These are phyloP conservation scores for Chenopodium formosanum DNA, from an alignment of 148 eudicot genomes.

Conservation along the genomic window DNA sequence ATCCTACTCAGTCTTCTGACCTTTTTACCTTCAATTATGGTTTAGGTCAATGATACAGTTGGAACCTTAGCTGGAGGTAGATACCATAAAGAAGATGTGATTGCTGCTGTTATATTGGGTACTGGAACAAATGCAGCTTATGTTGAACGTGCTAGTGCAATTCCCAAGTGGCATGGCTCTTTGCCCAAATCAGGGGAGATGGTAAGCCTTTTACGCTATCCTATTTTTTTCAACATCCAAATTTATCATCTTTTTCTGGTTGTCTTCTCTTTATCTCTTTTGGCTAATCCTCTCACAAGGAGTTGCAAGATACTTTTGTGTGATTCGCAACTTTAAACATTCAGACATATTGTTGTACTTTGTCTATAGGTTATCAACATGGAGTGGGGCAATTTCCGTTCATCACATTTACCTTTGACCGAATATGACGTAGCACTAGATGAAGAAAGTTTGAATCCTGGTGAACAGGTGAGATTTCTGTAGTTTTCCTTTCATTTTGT, in stretches of 20 bases:
- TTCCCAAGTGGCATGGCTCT: constrained; percentile 92
- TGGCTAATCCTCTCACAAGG: not conserved
- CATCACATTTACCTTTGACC: constrained; percentile 74
- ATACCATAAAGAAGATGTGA: constrained; percentile 54
- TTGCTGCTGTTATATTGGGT: constrained; percentile 93
- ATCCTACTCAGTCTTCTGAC: not conserved
- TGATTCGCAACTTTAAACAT: not conserved
- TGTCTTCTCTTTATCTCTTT: not conserved
- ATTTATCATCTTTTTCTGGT: not conserved
- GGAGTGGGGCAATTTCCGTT: constrained; percentile 94
- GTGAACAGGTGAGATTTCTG: constrained; percentile 61
- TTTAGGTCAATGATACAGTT: constrained; percentile 92
- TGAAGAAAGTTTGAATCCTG: constrained; percentile 81
- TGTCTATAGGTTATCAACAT: constrained; percentile 72
- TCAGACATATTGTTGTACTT: not conserved
- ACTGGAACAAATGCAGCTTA: constrained; percentile 99
- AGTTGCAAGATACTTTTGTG: not conserved
- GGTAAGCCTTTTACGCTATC: constrained; percentile 37
- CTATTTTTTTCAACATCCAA: not conserved
- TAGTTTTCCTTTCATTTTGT: not conserved
- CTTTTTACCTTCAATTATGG: constrained; percentile 16
- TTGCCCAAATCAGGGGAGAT: constrained; percentile 81
- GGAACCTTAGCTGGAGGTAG: constrained; percentile 96
- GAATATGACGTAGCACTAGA: constrained; percentile 70
- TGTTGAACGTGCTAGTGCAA: constrained; percentile 85